Base-by-base conservation (phyloP, 192 early-diverging fungal genomes). In the Chytriomyces hyalinus region DNA sequence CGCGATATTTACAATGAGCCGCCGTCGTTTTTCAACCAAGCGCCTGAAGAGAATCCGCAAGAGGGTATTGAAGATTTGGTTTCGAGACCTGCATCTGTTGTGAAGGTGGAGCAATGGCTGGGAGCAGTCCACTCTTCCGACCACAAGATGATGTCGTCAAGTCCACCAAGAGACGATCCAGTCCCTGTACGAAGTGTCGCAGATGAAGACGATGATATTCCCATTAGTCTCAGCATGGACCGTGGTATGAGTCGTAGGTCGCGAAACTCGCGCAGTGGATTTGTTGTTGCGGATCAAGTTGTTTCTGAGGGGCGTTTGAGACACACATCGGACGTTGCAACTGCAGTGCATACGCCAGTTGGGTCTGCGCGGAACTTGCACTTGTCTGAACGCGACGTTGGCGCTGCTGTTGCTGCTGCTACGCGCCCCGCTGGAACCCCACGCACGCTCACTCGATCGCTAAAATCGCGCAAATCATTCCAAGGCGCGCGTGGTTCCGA, bases 61-160 rank as follows among this genome's bases (percentile, higher is more conserved):
- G 62, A 46, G 8, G 15, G 1, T 60, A 1, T 26, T 9, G 17
- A 44, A 9, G 7, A 6, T 4, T 22, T 15, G 7, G 49, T 22
- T 8, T 50, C 73, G 4, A 13, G 70, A 26, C 70, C 70, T 9
- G 61, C 44, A 46, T 75, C 73, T 8, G 73, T 65, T 13, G 49
- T 75, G 17, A 75, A 65, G 26, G 73, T 75, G 13, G 73, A 75
- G 49, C 61, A 66, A 28, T 75, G 73, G 73, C 63, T 75, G 9
- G 73, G 73, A 46, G 24, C 49, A 13, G 44, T 75, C 46, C 15
- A 36, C 6, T 7, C 26, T 13, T 48, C 46, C 1, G 44, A 68
- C 44, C 6, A 26, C 4, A 26, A 46, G 6, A 46, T n/a, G 28
- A 13, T 67, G 10, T 47, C 66, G 15, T 36, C 49, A 26, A 63